phyloP scores from a whole-genome alignment of 495 filamentous ascomycete genomes.

The Rhypophila decipiens region DNA sequence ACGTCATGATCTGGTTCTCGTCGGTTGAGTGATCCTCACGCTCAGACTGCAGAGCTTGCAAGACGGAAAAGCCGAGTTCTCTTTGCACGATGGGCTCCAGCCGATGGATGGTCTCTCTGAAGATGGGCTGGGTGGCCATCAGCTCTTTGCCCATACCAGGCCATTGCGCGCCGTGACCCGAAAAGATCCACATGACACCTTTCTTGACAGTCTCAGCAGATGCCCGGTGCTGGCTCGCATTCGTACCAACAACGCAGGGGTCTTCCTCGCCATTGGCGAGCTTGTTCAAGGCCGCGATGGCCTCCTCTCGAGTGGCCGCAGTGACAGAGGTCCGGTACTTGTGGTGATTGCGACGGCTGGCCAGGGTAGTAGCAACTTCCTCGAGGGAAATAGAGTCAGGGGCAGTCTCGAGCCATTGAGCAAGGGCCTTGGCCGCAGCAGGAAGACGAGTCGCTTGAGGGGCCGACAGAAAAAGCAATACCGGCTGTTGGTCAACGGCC shows the following conservation, averaged over 20 bases:
- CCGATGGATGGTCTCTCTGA: neutral
- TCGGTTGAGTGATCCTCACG: neutral
- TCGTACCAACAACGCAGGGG: too few relatives aligned
- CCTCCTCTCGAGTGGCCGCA: neutral
- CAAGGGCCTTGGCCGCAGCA: neutral
- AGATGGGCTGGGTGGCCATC: neutral
- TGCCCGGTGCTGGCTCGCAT: too few relatives aligned
- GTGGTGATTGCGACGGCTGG: neutral
- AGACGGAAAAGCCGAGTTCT: neutral
- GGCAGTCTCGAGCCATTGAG: neutral
- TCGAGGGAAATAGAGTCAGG: neutral
- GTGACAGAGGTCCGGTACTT: neutral
- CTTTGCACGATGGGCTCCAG: neutral
- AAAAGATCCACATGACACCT: neutral
- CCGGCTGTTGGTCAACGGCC: neutral
- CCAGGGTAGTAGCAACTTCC: neutral
- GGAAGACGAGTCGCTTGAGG: neutral
- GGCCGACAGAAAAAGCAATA: neutral
- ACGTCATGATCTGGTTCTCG: neutral
- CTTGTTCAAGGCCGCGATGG: neutral
- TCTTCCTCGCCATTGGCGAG: neutral
- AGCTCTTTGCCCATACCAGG: neutral
- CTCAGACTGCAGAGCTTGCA: neutral
- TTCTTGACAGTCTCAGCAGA: too few relatives aligned
- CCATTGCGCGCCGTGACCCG: neutral